Evolutionary conservation across 495 filamentous ascomycete genomes (phyloP), one percentile per base, ranked within the genome.

Genomic region (Hypoxylon perforatum): DNA sequence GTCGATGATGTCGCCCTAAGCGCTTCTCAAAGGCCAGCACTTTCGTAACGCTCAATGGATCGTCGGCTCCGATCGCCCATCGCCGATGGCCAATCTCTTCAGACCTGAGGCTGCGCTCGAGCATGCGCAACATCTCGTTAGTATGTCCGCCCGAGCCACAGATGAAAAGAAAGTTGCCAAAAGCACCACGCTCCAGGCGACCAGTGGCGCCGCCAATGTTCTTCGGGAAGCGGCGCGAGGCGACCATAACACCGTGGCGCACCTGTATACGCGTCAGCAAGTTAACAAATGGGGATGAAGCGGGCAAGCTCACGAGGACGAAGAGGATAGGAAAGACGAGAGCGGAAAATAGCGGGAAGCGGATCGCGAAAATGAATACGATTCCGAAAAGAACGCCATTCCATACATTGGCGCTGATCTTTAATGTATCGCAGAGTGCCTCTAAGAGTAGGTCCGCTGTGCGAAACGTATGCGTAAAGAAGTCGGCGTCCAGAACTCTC

Each of bases 131-230:
- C 91, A 98, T 96, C 80, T 99, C 95, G 11, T 92, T 86, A 1
- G 94, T 97, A 80, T 99, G 95, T 4, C 95, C 95, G 57, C 95
- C 95, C 23, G 91, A 94, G 38, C 95, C 95, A 52, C 97, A 89
- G 51, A 97, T 86, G 57, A 96, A 83, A 21, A 97, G 80, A 47
- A 95, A 28, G 25, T 3, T 7, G 25, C 25, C 80, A 75, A 93
- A 93, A 30, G 22, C 10, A 41, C n/a, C 22, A 42, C 23, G 35
- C 9, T 11, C n/a, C n/a, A n/a, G n/a, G n/a, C n/a, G n/a, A n/a
- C n/a, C n/a, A n/a, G n/a, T n/a, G n/a, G n/a, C n/a, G n/a, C n/a
- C n/a, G n/a, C n/a, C n/a, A n/a, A n/a, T n/a, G n/a, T n/a, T n/a
- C n/a, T n/a, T n/a, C n/a, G n/a, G n/a, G n/a, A n/a, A n/a, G 39